Base-by-base conservation (phyloP, 768 basidiomycete species). In the Rhodotorula paludigena region DNA sequence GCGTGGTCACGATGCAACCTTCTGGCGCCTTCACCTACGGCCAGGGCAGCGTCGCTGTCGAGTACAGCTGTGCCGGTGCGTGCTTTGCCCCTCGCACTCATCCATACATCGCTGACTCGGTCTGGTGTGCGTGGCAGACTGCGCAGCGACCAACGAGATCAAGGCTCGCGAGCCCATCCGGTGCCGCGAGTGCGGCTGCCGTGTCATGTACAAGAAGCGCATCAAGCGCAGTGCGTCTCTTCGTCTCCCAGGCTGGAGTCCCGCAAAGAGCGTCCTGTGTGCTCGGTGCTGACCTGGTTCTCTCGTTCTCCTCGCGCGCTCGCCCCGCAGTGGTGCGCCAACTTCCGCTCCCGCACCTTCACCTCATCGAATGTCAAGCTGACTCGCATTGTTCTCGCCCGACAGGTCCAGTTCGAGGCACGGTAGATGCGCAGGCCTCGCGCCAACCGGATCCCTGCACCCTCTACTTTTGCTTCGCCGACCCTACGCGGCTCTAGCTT, bases 181-280 rank as follows among this genome's bases (percentile, higher is more conserved):
- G 63, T 98, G 94, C 80, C 84, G 89, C 73, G 92, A 97, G 77
- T 98, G 94, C 76, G 94, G 94, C 6, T 94, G 97, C 79, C 86
- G 94, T 59, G 94, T 98, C 78, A 92, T 98, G 90, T 97, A 96
- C 80, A 98, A 98, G 81, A 96, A 93, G 79, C 82, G 94, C 75
- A 94, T 92, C 32, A 89, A 84, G 76, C 83, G 91, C 82, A 93
- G 94, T 97, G 74, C 77, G 92, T 78, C 14, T 18, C 48, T 15
- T 21, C 32, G 5, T 33, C 32, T 18, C 32, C 18, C 18, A 3
- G 28, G 1, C 14, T 30, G 15, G 28, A 1, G 30, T 33, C 9
- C n/a, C n/a, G n/a, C n/a, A n/a, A n/a, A n/a, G n/a, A n/a, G n/a
- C n/a, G n/a, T n/a, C n/a, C n/a, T n/a, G n/a, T n/a, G n/a, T n/a